A percentile compares a stretch with the other conserved stretches of the same genome.
These are phyloP conservation scores for Spizellomyces punctatus DNA, from an alignment of 192 early-diverging fungal genomes.

Conservation along the genomic window DNA sequence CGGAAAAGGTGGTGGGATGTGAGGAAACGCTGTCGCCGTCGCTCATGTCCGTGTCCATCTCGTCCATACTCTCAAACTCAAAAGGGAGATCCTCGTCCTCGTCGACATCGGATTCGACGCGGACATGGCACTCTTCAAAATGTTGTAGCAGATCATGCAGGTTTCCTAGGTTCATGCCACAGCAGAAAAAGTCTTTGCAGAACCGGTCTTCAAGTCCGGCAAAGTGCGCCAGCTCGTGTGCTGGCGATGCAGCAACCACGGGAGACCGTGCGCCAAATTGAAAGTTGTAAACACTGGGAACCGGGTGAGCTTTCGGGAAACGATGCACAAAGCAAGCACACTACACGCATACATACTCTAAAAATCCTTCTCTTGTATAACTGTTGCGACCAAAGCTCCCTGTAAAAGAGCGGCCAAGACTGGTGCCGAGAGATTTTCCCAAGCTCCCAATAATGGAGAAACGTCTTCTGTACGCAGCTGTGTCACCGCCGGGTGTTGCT, in stretches of 20 bases:
- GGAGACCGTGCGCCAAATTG: constrained; percentile 43
- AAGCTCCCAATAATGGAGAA: constrained; percentile 35
- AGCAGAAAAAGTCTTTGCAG: constrained; percentile 96
- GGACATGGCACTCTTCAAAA: constrained; percentile 93
- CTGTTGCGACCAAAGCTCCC: constrained; percentile 29
- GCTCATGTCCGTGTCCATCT: constrained; percentile 47
- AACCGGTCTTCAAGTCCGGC: constrained; percentile 80
- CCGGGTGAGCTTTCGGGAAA: background rate
- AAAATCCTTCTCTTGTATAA: constrained; percentile 13
- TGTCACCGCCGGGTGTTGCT: constrained; percentile 1
- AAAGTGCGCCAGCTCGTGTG: constrained; percentile 52
- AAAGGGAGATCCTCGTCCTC: constrained; percentile 68
- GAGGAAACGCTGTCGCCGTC: constrained; percentile 34
- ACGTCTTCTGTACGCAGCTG: constrained; percentile 24
- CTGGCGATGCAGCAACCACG: constrained; percentile 37
- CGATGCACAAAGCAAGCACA: background rate
- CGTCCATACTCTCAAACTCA: constrained; percentile 45
- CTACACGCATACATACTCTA: constrained; percentile 20
- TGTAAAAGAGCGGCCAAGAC: constrained; percentile 20
- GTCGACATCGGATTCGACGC: constrained; percentile 81
- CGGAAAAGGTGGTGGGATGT: constrained; percentile 19
- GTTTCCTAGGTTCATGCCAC: constrained; percentile 83
- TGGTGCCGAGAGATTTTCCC: constrained; percentile 28
- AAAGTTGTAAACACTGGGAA: constrained; percentile 29
- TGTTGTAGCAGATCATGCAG: constrained; percentile 95